Conservation (phyloP, 768 basidiomycete genomes). For the Piloderma croceum region DNA sequence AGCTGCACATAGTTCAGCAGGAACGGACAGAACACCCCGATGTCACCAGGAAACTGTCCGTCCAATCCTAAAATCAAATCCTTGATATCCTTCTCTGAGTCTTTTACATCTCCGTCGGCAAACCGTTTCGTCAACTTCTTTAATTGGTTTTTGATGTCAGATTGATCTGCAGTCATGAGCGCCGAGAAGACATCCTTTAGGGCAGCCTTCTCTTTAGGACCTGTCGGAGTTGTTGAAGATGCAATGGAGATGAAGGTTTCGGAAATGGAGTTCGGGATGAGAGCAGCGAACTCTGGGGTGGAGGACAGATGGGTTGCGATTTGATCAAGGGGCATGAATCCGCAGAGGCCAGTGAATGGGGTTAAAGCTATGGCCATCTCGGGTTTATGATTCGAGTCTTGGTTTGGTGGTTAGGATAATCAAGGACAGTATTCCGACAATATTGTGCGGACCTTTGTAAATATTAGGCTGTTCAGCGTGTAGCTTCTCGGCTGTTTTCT, state of each 20-base stretch:
- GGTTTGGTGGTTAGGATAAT: conserved; percentile 8
- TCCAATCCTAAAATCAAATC: conserved; percentile 61
- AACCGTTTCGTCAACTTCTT: conserved; percentile 59
- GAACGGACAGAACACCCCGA: conserved; percentile 90
- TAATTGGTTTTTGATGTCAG: conserved; percentile 49
- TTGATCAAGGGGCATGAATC: conserved; percentile 76
- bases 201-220: conserved; percentile 47
- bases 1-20: conserved; percentile 82
- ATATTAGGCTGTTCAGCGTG: conserved; percentile 68
- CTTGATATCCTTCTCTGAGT: conserved; percentile 41
- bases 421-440: background rate
- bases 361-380: conserved; percentile 99
- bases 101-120: conserved; percentile 33
- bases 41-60: conserved; percentile 82
- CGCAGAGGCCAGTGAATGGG: conserved; percentile 84
- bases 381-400: conserved; percentile 96
- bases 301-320: conserved; percentile 62
- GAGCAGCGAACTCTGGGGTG: conserved; percentile 71
- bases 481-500: conserved; percentile 66
- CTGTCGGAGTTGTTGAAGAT: conserved; percentile 36
- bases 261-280: conserved; percentile 57
- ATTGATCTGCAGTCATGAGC: conserved; percentile 74
- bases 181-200: conserved; percentile 76
- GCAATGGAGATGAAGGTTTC: conserved; percentile 47
- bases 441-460: conserved; percentile 71